A percentile compares a stretch with the other conserved stretches of the same genome.
These are phyloP conservation scores for Diospyros kaki DNA, from an alignment of 148 eudicot genomes.

Conservation along the genomic window DNA sequence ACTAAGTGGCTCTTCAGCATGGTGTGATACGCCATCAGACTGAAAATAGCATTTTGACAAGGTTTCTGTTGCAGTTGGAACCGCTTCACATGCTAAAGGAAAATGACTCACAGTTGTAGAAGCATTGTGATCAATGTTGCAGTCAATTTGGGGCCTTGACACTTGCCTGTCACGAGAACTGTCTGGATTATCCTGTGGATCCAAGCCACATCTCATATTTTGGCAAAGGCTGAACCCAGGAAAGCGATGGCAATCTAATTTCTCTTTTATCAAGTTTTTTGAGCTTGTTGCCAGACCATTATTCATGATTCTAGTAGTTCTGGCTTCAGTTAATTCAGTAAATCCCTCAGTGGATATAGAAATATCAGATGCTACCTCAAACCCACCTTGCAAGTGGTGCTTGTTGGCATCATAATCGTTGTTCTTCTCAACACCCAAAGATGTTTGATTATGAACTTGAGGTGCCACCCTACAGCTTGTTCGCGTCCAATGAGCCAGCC, in stretches of 20 bases:
- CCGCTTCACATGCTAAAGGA: conserved; percentile 5
- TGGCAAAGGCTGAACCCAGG: conserved; percentile 12
- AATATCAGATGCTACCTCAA: conserved; percentile 22
- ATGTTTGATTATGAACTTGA: conserved; percentile 16
- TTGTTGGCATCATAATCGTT: conserved; percentile 13
- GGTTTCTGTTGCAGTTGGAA: conserved; percentile 23
- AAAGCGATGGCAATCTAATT: conserved; percentile 15
- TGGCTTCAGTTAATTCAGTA: conserved; percentile 26
- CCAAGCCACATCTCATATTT: conserved; percentile 9
- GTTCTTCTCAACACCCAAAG: conserved; percentile 15
- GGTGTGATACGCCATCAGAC: conserved; percentile 20
- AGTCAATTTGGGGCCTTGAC: conserved; percentile 11
- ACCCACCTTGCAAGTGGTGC: conserved; percentile 3
- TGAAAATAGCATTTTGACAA: conserved; percentile 9
- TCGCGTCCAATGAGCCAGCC: conserved; percentile 59
- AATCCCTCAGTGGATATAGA: conserved; percentile 21
- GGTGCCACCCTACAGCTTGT: conserved; percentile 24
- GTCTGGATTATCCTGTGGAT: conserved; percentile 16
- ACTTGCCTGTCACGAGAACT: conserved; percentile 11
- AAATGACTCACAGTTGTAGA: background rate
- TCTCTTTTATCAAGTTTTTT: conserved; percentile 19
- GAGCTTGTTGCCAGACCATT: conserved; percentile 21
- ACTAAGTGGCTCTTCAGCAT: conserved; percentile 15
- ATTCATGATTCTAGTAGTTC: conserved; percentile 20
- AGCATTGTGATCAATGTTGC: conserved; percentile 4